Base-by-base conservation (phyloP, 495 filamentous ascomycete species). In the Xylaria scruposa region DNA sequence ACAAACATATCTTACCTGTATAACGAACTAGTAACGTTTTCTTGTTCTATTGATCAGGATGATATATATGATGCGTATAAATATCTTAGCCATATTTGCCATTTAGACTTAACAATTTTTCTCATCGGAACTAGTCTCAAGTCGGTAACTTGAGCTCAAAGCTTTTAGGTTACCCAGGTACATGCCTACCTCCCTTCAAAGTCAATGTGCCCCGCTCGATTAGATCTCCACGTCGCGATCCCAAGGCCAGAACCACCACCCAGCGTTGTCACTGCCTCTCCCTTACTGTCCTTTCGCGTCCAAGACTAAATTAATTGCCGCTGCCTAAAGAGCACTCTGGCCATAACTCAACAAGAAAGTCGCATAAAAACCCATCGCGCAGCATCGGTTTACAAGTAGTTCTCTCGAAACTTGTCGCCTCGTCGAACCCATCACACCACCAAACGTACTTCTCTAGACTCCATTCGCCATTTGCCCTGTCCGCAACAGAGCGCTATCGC, bases 401-500 rank as follows among this genome's bases (percentile, higher is more conserved):
- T 44, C 29, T 54, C 29, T 70, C 60, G 68, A 29, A 36, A 7
- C 46, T 26, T 46, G 3, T 54, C 33, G 33, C 5, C 47, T 42
- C 31, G 58, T 56, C 67, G 56, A 56, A 62, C 33, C 54, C 31
- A 53, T 21, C 15, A 9, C 21, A 60, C 47, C 38, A 54, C 21
- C 33, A 46, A 60, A 59, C 67, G 36, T 24, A 42, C 53, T 4
- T 42, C 46, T 24, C 56, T 40, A 29, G 15, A 7, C 65, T 17
- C n/a, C 49, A 56, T 67, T 60, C 53, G 38, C 51, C 40, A 19
- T 36, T 21, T 29, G 24, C 21, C 15, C 3, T 33, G 7, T 13
- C 24, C 24, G 17, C n/a, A 44, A 44, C 46, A 53, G 15, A 64
- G 31, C 13, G 24, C 44, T 53, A 64, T 77, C 77, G 73, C 75